Evolutionary conservation across 2,329 filamentous ascomycete species (phyloP).

Genomic region (Aspergillus pseudonomiae): DNA sequence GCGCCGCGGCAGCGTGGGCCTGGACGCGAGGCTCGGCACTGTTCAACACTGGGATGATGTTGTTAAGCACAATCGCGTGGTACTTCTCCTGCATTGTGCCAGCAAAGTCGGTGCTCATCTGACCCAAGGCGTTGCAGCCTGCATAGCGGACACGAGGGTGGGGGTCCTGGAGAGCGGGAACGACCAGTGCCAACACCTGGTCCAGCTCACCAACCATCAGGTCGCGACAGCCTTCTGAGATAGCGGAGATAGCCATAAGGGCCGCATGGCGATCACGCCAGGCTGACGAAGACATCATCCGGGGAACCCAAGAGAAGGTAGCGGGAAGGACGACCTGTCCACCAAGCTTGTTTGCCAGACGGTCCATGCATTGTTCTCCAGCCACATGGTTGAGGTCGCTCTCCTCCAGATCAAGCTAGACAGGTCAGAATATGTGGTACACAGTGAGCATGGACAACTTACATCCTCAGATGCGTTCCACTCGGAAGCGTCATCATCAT

Average conservation of each 20-base stretch:
- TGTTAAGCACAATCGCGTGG: slow-evolving; percentile 81
- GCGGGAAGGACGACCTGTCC: slow-evolving; percentile 89
- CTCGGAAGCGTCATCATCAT: slow-evolving; percentile 91
- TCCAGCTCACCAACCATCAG: slow-evolving; percentile 93
- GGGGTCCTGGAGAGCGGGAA: slow-evolving; percentile 84
- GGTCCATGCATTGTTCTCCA: slow-evolving; percentile 97
- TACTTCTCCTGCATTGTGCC: slow-evolving; percentile 98
- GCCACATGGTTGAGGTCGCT: slow-evolving; percentile 97
- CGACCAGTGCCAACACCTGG: slow-evolving; percentile 91
- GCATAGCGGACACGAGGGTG: slow-evolving; percentile 96
- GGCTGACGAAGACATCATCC: slow-evolving; percentile 93
- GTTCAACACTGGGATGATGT: slow-evolving; percentile 88
- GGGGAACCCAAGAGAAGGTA: slow-evolving; percentile 94
- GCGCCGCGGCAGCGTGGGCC: slow-evolving; percentile 92
- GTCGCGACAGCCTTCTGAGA: slow-evolving; percentile 94
- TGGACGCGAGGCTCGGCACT: slow-evolving; percentile 92
- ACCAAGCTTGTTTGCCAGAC: slow-evolving; percentile 93
- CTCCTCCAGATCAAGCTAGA: slow-evolving; percentile 85
- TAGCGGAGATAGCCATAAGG: slow-evolving; percentile 97
- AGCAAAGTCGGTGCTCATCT: slow-evolving; percentile 99
- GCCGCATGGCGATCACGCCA: slow-evolving; percentile 97
- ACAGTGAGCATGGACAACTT: slow-evolving; percentile 40
- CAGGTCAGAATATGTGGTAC: neutral
- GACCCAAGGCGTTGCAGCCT: slow-evolving; percentile 95
- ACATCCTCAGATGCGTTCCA: slow-evolving; percentile 94